Evolutionary conservation across 345 rosid genomes (phyloP).

Genomic region (Firmiana major): DNA sequence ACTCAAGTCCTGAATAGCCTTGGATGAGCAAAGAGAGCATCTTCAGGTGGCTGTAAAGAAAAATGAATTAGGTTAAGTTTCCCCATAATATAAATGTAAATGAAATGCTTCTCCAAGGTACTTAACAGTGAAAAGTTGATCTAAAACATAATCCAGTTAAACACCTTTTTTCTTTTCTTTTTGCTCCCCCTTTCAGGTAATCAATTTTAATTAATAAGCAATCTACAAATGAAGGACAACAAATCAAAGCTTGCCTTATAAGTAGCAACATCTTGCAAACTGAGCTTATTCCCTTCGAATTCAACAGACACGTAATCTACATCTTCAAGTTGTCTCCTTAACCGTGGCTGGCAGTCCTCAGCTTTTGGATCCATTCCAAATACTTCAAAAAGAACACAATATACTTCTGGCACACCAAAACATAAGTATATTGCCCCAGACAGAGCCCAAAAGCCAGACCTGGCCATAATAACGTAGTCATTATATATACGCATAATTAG

Average conservation of each 20-base stretch:
- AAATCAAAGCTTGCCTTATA: constrained; percentile 54
- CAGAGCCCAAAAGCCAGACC: constrained; percentile 93
- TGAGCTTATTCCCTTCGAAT: constrained; percentile 74
- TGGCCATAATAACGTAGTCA: constrained; percentile 23
- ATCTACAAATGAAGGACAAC: not conserved
- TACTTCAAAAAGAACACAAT: constrained; percentile 87
- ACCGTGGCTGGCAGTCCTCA: constrained; percentile 84
- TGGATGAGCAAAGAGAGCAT: constrained; percentile 90
- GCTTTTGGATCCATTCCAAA: constrained; percentile 98
- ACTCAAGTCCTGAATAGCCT: constrained; percentile 95
- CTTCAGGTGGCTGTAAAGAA: constrained; percentile 76
- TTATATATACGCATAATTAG: not conserved
- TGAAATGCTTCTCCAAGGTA: not conserved
- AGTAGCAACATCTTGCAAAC: constrained; percentile 90
- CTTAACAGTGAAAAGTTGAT: not conserved
- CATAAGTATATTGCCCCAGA: constrained; percentile 94
- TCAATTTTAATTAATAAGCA: not conserved
- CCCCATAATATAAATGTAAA: not conserved
- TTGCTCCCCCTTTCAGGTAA: not conserved
- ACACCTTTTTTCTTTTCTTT: not conserved
- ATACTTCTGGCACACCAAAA: constrained; percentile 96
- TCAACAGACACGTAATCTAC: constrained; percentile 92
- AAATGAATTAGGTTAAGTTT: constrained; percentile 6
- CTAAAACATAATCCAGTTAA: not conserved
- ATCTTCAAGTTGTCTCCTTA: constrained; percentile 93